Evolutionary conservation across 179 eudicot genomes (phyloP), one percentile per base, ranked within the genome.

Genomic region (Dionaea muscipula): DNA sequence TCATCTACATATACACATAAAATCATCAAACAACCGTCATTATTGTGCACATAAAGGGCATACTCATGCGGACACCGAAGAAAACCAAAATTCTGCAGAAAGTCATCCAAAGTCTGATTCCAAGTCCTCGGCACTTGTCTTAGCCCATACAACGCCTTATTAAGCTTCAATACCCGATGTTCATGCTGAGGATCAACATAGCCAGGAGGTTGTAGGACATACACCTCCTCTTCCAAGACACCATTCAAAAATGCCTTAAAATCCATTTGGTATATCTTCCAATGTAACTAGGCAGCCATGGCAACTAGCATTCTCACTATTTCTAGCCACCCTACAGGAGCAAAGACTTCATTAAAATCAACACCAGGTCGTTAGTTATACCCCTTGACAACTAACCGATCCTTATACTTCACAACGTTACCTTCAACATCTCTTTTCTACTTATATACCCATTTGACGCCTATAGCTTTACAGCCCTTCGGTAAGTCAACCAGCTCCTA

Each of bases 1-100:
- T 55, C 46, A 55, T 55, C 27, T 2, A 55, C 46, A 35, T 55
- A 55, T n/a, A n/a, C n/a, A n/a, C n/a, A n/a, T n/a, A n/a, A n/a
- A n/a, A n/a, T n/a, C n/a, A n/a, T n/a, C n/a, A n/a, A n/a, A n/a
- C n/a, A n/a, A n/a, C n/a, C n/a, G n/a, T n/a, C n/a, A n/a, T n/a
- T n/a, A n/a, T n/a, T n/a, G n/a, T n/a, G n/a, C n/a, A n/a, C 17
- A 55, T 18, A 26, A 13, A 37, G 5, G 39, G 11, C 6, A 22
- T 37, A 38, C 15, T 38, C 15, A 38, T 7, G 15, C 2, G 41
- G 41, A 51, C 8, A 51, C 1, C 13, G 26, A 12, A 2, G 10
- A 16, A 51, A 51, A 1, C 39, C 55, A n/a, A 16, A 11, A 2
- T 53, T 16, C 2, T 6, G 2, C 44, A 61, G 43, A 44, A 40